These are phyloP conservation scores for Erodium maritimum DNA, from an alignment of 345 rosid genomes.

Conservation along the genomic window DNA sequence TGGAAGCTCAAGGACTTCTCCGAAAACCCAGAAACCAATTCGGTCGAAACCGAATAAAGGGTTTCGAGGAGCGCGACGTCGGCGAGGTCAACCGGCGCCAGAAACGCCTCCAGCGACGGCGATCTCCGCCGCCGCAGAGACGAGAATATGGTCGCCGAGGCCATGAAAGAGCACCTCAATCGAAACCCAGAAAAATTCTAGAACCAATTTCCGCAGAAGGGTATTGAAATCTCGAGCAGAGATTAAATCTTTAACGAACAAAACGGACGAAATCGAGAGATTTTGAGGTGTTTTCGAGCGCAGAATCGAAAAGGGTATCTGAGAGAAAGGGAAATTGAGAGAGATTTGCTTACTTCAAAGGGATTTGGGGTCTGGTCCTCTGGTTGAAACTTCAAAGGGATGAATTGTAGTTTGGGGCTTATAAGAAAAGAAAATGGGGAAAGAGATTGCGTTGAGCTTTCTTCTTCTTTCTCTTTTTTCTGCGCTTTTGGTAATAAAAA, in stretches of 20 bases:
- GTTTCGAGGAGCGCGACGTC: conserved; percentile 56
- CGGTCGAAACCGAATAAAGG: conserved; percentile 47
- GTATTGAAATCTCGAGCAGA: background rate
- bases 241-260: too few species aligned
- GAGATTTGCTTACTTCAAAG: background rate
- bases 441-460: background rate
- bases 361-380: background rate
- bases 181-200: background rate
- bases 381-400: too few species aligned
- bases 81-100: conserved; percentile 75
- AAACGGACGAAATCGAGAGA: background rate
- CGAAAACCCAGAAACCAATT: conserved; percentile 43
- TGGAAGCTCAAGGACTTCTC: conserved; percentile 42
- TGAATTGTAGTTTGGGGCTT: background rate
- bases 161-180: conserved; percentile 25
- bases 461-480: background rate
- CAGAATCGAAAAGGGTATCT: background rate
- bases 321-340: background rate
- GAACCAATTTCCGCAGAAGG: background rate
- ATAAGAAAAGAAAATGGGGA: background rate
- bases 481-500: too few species aligned
- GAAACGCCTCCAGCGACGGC: conserved; percentile 64
- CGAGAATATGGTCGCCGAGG: conserved; percentile 73
- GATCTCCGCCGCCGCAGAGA: conserved; percentile 69
- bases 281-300: too few species aligned